These are phyloP conservation scores for Sporobolomyces phaffii DNA, from an alignment of 768 basidiomycete genomes.

Conservation along the genomic window DNA sequence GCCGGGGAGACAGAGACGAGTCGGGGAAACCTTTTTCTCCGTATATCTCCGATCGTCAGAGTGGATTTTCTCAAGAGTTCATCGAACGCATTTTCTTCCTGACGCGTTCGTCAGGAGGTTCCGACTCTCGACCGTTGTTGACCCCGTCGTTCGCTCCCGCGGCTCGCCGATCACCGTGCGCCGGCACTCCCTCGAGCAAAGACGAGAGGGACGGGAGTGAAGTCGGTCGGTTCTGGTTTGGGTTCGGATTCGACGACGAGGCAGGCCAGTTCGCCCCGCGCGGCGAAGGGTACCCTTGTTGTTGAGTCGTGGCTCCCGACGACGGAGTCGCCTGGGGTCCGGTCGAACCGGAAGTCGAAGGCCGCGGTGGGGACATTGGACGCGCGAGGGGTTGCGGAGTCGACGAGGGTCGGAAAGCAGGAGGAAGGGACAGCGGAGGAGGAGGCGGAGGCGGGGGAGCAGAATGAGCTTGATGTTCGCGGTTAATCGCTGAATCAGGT, in stretches of 20 bases:
- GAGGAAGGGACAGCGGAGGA: neutral
- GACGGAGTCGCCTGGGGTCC: neutral
- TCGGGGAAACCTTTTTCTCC: too few relatives aligned
- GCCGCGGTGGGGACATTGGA: neutral
- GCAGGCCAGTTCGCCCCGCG: neutral
- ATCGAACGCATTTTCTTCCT: constrained; percentile 24
- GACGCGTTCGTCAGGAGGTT: constrained; percentile 15
- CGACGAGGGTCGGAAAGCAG: neutral
- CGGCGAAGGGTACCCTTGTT: neutral
- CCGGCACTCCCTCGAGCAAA: constrained; percentile 12
- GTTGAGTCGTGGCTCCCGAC: neutral
- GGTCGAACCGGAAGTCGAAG: neutral
- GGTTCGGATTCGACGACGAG: neutral
- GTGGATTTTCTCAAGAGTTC: neutral
- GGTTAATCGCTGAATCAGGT: neutral
- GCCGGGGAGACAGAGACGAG: too few relatives aligned
- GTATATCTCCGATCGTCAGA: too few relatives aligned
- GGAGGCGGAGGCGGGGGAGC: neutral
- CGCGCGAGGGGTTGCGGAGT: neutral
- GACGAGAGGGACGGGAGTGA: constrained; percentile 21
- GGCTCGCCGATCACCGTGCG: neutral
- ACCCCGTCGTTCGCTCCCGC: too few relatives aligned
- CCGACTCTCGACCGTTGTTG: neutral
- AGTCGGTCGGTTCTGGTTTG: neutral
- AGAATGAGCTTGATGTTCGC: neutral